phyloP scores from a whole-genome alignment of 805 yeast species.

The Sugiyamaella qingdaonensis region DNA sequence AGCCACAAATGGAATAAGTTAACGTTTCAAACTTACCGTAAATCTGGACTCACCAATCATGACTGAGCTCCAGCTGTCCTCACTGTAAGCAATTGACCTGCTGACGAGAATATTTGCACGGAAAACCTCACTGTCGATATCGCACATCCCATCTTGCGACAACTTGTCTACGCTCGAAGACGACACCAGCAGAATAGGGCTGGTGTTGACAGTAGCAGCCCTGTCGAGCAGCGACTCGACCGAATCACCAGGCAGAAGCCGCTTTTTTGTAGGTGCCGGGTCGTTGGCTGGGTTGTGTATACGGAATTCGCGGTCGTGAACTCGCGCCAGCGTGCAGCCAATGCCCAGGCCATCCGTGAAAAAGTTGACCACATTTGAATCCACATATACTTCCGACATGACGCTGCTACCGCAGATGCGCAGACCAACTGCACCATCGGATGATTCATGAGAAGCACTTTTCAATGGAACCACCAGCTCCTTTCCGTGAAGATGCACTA shows the following conservation, averaged over 20 bases:
- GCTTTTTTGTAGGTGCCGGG: slow-evolving; percentile 8
- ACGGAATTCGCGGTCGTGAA: slow-evolving; percentile 10
- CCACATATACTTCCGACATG: slow-evolving; percentile 10
- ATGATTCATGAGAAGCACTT: not conserved
- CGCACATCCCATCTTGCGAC: slow-evolving; percentile 9
- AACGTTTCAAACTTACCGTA: slow-evolving; percentile 8
- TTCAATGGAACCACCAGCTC: slow-evolving; percentile 13
- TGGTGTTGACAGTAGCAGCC: slow-evolving; percentile 33
- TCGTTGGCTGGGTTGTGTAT: slow-evolving; percentile 4
- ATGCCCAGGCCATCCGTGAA: slow-evolving; percentile 31
- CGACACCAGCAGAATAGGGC: slow-evolving; percentile 39
- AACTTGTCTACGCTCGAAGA: slow-evolving; percentile 29
- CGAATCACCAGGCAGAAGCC: not conserved
- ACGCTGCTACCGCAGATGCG: slow-evolving; percentile 14
- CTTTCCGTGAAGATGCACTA: slow-evolving; percentile 17
- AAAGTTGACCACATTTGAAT: slow-evolving; percentile 27
- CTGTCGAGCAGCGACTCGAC: not conserved
- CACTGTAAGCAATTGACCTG: slow-evolving; percentile 34
- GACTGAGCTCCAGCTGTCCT: slow-evolving; percentile 36
- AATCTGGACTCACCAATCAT: slow-evolving; percentile 9
- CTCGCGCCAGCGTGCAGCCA: slow-evolving; percentile 37
- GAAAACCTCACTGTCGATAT: slow-evolving; percentile 25
- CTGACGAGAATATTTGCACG: slow-evolving; percentile 39
- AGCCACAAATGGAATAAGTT: not conserved
- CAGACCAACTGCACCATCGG: not conserved